These are phyloP conservation scores for Alternaria solani DNA, from an alignment of 2,329 filamentous ascomycete species.

Conservation along the genomic window DNA sequence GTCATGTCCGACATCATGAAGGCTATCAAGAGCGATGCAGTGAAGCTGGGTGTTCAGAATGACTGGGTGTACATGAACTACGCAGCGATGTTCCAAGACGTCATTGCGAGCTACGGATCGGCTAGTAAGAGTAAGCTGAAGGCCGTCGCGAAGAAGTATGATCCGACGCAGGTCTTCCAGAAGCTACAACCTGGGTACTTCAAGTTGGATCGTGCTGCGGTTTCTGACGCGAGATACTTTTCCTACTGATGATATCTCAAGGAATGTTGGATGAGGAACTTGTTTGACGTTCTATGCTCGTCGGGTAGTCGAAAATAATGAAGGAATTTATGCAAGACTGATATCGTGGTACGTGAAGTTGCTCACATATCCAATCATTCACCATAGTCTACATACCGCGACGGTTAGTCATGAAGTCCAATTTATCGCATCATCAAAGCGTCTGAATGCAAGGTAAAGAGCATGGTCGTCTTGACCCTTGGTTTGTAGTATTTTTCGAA, in stretches of 20 bases:
- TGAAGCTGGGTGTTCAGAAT: conserved; percentile 14
- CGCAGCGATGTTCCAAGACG: conserved; percentile 54
- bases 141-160: conserved; percentile 50
- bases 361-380: too few relatives aligned
- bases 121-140: conserved; percentile 40
- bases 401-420: too few relatives aligned
- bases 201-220: conserved; percentile 45
- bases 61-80: conserved; percentile 60
- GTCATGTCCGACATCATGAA: conserved; percentile 18
- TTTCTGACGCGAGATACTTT: conserved; percentile 6
- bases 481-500: too few relatives aligned
- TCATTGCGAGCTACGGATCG: conserved; percentile 53
- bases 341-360: too few relatives aligned
- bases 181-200: conserved; percentile 55
- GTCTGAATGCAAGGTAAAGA: too few relatives aligned
- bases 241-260: not conserved
- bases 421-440: too few relatives aligned
- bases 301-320: too few relatives aligned
- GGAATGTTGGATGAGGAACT: fast-evolving
- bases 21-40: conserved; percentile 18
- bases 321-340: too few relatives aligned
- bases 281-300: not conserved
- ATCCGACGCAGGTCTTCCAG: conserved; percentile 54
- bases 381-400: too few relatives aligned
- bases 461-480: too few relatives aligned